A percentile compares a stretch with the other conserved stretches of the same genome.
Conservation (phyloP, 208 protist species). For the Dictyostelium gargantuum region DNA sequence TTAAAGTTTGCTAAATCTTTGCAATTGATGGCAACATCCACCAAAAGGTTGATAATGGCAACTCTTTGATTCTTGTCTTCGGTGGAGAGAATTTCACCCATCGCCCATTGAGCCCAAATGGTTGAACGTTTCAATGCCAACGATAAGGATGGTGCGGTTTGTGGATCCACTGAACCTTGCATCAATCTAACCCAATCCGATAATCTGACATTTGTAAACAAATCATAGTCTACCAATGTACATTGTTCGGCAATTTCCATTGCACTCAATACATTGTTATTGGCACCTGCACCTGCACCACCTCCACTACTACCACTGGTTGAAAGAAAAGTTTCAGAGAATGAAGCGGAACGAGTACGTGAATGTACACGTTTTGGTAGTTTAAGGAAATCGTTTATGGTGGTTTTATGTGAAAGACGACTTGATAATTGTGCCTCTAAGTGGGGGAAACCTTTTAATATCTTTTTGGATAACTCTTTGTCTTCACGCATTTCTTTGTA, state of each 20-base stretch:
- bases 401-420: not conserved
- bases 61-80: constrained; percentile 42
- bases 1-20: constrained; percentile 45
- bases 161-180: constrained; percentile 9
- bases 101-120: constrained; percentile 21
- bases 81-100: constrained; percentile 18
- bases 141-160: not conserved
- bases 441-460: constrained; percentile 56
- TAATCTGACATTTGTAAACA: constrained; percentile 13
- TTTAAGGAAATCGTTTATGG: not conserved
- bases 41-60: not conserved
- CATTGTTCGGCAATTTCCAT: constrained; percentile 47
- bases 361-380: not conserved
- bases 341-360: not conserved
- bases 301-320: not conserved
- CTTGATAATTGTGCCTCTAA: not conserved
- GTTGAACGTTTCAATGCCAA: constrained; percentile 8
- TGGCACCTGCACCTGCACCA: not conserved
- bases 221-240: constrained; percentile 9
- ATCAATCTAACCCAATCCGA: constrained; percentile 45
- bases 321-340: not conserved
- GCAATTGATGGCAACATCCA: constrained; percentile 21
- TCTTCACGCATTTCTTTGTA: constrained; percentile 46
- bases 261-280: not conserved
- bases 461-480: constrained; percentile 32